Conservation (phyloP, 83 land plant species). For the Picea engelmannii region DNA sequence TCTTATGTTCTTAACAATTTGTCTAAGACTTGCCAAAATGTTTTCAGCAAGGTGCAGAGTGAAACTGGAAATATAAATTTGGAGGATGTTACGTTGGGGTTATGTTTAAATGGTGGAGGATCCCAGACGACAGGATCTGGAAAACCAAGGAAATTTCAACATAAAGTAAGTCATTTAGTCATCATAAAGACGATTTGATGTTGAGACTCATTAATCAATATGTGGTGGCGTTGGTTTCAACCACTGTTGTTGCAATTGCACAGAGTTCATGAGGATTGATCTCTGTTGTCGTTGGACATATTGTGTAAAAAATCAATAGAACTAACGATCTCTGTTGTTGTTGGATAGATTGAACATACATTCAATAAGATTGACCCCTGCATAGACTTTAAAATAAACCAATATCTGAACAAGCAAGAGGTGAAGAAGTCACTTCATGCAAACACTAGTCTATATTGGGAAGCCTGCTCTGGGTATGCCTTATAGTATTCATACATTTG, state of each 20-base stretch:
- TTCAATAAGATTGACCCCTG: constrained; percentile 50
- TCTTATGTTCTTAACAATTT: background rate
- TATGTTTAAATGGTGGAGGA: background rate
- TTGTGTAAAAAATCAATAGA: no score
- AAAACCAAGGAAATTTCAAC: background rate
- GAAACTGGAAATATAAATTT: background rate
- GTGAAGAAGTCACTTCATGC: constrained; percentile 69
- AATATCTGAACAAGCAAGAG: constrained; percentile 58
- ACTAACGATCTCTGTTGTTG: no score
- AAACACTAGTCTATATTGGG: constrained; percentile 54
- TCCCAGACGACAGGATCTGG: background rate
- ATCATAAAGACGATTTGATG: no score
- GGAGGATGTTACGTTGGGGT: background rate
- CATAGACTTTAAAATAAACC: constrained; percentile 58
- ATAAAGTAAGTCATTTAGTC: background rate
- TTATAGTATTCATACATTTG: no score
- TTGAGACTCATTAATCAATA: background rate
- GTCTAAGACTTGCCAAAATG: background rate
- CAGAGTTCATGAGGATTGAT: background rate
- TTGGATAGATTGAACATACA: background rate
- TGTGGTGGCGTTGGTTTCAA: background rate
- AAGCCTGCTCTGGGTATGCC: constrained; percentile 50
- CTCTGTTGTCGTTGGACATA: no score
- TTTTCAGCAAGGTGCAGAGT: background rate
- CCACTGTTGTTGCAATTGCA: background rate